Percentiles rank a stretch among this genome's conserved stretches.
phyloP scores from a whole-genome alignment of 495 filamentous ascomycete genomes.

The Xylaria palmicola region DNA sequence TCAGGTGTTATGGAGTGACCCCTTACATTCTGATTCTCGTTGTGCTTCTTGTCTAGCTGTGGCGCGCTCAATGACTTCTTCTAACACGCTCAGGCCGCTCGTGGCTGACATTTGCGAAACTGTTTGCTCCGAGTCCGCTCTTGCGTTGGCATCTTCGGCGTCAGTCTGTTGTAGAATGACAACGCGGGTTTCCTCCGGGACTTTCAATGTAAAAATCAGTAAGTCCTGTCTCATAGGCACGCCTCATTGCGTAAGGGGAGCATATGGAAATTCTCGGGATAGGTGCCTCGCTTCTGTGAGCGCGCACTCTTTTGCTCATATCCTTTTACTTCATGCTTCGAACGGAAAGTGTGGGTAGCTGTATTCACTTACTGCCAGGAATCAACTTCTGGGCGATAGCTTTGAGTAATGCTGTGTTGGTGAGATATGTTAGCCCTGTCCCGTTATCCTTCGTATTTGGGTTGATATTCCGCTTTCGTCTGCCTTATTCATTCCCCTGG shows the following conservation, averaged over 20 bases:
- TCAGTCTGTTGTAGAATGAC: slow-evolving; percentile 71
- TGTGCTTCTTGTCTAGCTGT: slow-evolving; percentile 57
- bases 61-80: slow-evolving; percentile 67
- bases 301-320: too few species aligned
- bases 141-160: slow-evolving; percentile 14
- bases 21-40: slow-evolving; percentile 56
- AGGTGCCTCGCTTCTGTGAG: neutral
- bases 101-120: neutral
- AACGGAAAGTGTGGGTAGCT: neutral
- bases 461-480: neutral
- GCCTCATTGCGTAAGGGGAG: too few species aligned
- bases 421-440: neutral
- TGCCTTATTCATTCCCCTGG: neutral
- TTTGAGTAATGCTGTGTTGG: slow-evolving; percentile 59
- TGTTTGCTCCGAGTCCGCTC: slow-evolving; percentile 21
- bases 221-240: neutral
- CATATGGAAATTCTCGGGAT: neutral
- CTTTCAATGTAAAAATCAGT: slow-evolving; percentile 1
- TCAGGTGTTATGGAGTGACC: neutral
- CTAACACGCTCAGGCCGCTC: slow-evolving; percentile 51
- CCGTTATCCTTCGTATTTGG: neutral
- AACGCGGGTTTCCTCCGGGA: slow-evolving; percentile 65
- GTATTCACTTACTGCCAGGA: slow-evolving; percentile 53
- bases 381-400: slow-evolving; percentile 77
- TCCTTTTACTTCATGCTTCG: neutral